These are phyloP conservation scores for Boletus sp. DNA, from an alignment of 1,284 basidiomycete genomes.

Conservation along the genomic window DNA sequence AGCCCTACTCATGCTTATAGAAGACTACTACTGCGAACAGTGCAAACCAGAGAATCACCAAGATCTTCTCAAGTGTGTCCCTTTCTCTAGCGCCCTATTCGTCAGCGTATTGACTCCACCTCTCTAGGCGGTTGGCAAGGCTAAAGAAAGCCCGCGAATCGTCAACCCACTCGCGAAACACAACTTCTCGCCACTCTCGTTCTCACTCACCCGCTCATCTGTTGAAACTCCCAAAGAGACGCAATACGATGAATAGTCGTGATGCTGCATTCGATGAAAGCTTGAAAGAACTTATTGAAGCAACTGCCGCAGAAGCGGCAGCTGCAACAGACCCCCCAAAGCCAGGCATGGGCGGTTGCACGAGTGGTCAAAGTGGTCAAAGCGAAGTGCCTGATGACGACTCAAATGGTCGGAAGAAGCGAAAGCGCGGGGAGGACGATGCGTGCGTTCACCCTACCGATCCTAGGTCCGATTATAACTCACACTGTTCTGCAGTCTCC, in stretches of 20 bases:
- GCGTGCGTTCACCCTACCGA: constrained; percentile 41
- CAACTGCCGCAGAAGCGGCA: constrained; percentile 63
- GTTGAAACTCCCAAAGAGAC: constrained; percentile 69
- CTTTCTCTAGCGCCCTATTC: constrained; percentile 4
- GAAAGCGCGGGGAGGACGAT: constrained; percentile 71
- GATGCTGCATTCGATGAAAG: constrained; percentile 93
- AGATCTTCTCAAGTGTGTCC: constrained; percentile 68
- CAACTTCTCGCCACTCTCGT: constrained; percentile 58
- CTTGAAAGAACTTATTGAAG: constrained; percentile 66
- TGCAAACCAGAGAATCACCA: constrained; percentile 86
- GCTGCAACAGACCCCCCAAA: constrained; percentile 38
- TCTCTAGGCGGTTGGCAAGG: constrained; percentile 54
- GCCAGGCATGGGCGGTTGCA: constrained; percentile 23
- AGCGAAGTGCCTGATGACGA: constrained; percentile 47
- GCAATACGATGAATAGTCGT: constrained; percentile 96
- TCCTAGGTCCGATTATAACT: constrained; percentile 15
- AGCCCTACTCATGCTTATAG: constrained; percentile 75
- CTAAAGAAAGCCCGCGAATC: constrained; percentile 52
- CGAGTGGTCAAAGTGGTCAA: constrained; percentile 27
- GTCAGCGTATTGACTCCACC: constrained; percentile 11
- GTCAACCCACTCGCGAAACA: constrained; percentile 53
- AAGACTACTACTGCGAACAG: constrained; percentile 89
- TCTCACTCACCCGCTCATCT: constrained; percentile 67
- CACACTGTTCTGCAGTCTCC: constrained; percentile 37
- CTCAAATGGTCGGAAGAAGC: constrained; percentile 56